Evolutionary conservation across 306 rosid genomes (phyloP).

Genomic region (Ammopiptanthus mongolicus): DNA sequence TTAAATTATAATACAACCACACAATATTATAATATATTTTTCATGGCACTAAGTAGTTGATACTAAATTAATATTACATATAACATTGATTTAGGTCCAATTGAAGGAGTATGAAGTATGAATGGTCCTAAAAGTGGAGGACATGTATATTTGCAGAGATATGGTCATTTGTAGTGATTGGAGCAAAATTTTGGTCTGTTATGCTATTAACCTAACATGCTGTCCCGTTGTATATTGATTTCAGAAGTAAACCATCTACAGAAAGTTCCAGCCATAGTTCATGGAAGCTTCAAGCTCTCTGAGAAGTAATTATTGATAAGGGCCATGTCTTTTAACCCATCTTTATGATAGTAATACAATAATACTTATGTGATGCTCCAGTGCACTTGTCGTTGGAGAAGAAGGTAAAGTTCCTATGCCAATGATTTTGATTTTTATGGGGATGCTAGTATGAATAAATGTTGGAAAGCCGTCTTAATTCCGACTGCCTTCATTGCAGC

Average conservation of each 20-base stretch:
- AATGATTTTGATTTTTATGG: background rate
- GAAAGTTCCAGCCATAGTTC: constrained; percentile 72
- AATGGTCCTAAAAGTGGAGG: background rate
- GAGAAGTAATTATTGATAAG: constrained; percentile 53
- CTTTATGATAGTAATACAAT: background rate
- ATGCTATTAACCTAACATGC: background rate
- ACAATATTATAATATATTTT: no score
- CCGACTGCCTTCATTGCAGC: no score
- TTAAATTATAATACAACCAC: no score
- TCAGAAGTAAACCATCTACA: constrained; percentile 73
- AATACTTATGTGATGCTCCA: background rate
- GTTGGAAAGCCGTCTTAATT: no score
- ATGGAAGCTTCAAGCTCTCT: constrained; percentile 65
- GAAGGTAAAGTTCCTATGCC: background rate
- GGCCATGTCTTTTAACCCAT: background rate
- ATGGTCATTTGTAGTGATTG: background rate
- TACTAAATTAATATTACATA: background rate
- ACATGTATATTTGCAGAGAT: background rate
- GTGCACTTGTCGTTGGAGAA: background rate
- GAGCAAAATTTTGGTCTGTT: background rate
- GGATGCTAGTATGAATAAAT: background rate
- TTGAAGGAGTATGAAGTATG: background rate
- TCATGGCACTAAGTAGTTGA: background rate
- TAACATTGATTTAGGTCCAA: background rate
- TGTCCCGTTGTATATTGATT: background rate